A percentile compares a stretch with the other conserved stretches of the same genome.
phyloP scores from a whole-genome alignment of 371 early-diverging fungal species.

The Mucor mucedo region DNA sequence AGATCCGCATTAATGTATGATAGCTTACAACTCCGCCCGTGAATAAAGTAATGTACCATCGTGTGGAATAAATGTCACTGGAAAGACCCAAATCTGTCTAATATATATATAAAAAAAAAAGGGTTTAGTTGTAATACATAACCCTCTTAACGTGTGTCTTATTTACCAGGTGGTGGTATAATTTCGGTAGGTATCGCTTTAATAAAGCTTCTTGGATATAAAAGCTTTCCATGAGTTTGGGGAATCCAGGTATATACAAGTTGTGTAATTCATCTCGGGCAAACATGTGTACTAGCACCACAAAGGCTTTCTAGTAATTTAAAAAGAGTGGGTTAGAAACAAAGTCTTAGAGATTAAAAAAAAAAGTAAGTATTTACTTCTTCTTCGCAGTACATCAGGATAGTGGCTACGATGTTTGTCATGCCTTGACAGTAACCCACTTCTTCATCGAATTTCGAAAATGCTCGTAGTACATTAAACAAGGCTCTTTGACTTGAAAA shows the following conservation, averaged over 20 bases:
- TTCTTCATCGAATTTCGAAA: conserved; percentile 82
- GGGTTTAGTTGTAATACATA: neutral
- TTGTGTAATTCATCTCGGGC: conserved; percentile 56
- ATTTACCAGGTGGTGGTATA: conserved; percentile 58
- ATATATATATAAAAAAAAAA: neutral
- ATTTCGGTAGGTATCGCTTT: conserved; percentile 53
- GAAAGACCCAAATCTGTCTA: conserved; percentile 55
- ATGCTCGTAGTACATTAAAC: conserved; percentile 88
- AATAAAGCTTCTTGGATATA: conserved; percentile 64
- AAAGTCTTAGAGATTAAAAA: neutral
- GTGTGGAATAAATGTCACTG: conserved; percentile 61
- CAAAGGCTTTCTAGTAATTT: conserved; percentile 39
- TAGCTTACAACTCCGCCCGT: conserved; percentile 63
- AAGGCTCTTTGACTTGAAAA: conserved; percentile 61
- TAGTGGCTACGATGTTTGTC: conserved; percentile 87
- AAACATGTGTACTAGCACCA: conserved; percentile 61
- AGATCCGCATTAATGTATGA: conserved; percentile 63
- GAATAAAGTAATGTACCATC: conserved; percentile 72
- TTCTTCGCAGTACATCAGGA: conserved; percentile 91
- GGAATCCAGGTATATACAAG: conserved; percentile 67
- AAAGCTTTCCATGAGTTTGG: conserved; percentile 65
- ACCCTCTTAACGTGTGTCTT: neutral
- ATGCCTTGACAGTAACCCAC: conserved; percentile 97
- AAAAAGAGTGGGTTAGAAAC: neutral
- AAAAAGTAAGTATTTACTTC: conserved; percentile 58